These are phyloP conservation scores for Retiboletus flavoniger DNA, from an alignment of 1,284 basidiomycete species.

Conservation along the genomic window DNA sequence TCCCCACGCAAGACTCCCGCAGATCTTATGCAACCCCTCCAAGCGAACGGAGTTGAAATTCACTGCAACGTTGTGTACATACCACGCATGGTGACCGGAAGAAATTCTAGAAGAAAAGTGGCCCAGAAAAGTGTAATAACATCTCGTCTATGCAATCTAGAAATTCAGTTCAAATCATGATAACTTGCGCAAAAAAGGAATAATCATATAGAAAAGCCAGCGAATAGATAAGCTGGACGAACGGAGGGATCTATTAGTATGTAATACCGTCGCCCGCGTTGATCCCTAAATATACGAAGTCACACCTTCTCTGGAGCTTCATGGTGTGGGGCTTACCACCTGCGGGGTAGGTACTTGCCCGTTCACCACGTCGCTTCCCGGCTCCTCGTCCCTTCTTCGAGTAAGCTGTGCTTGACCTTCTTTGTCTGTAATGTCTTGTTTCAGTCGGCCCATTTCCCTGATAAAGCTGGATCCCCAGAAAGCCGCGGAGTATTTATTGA, in stretches of 20 bases:
- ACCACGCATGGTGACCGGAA: slow-evolving; percentile 13
- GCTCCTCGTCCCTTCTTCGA: slow-evolving; percentile 26
- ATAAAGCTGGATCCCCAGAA: slow-evolving; percentile 94
- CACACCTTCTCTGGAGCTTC: slow-evolving; percentile 32
- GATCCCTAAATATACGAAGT: slow-evolving; percentile 33
- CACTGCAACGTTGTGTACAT: slow-evolving; percentile 19
- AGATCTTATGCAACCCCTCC: slow-evolving; percentile 14
- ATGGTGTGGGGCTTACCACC: slow-evolving; percentile 38
- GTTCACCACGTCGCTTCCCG: slow-evolving; percentile 32
- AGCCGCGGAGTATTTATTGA: slow-evolving; percentile 89
- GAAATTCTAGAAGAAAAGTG: slow-evolving; percentile 18
- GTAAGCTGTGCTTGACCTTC: slow-evolving; percentile 35
- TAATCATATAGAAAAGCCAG: slow-evolving; percentile 40
- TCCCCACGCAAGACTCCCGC: slow-evolving; percentile 17
- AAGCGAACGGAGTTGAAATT: slow-evolving; percentile 17
- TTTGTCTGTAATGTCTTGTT: slow-evolving; percentile 42
- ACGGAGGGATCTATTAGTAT: slow-evolving; percentile 17
- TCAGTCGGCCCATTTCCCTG: slow-evolving; percentile 71
- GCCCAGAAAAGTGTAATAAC: slow-evolving; percentile 11
- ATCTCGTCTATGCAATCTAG: slow-evolving; percentile 31
- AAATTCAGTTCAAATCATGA: slow-evolving; percentile 21
- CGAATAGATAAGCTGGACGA: slow-evolving; percentile 33
- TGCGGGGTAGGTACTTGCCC: slow-evolving; percentile 33
- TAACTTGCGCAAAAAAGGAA: slow-evolving; percentile 37
- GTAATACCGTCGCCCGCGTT: slow-evolving; percentile 26